These are phyloP conservation scores for Starmerella geochares DNA, from an alignment of 805 yeast species.

Conservation along the genomic window DNA sequence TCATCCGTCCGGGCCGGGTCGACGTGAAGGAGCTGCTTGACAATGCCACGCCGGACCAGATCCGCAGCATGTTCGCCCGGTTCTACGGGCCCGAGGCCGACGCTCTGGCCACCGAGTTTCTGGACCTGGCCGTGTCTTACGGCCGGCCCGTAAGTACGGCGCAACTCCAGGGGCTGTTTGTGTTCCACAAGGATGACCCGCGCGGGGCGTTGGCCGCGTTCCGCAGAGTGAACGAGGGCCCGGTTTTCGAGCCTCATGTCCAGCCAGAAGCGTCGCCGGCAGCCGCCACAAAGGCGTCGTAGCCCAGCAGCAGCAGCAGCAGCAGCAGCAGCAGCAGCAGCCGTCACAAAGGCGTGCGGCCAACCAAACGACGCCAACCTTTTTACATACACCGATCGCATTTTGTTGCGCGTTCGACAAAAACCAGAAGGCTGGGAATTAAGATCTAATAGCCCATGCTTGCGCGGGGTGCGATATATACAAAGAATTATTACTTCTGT, in stretches of 20 bases:
- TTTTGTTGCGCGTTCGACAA: no score
- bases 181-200: slow-evolving; percentile 79
- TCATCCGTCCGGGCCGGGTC: slow-evolving; percentile 88
- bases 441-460: not conserved
- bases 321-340: no score
- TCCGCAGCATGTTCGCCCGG: slow-evolving; percentile 70
- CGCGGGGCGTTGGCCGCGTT: slow-evolving; percentile 62
- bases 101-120: slow-evolving; percentile 44
- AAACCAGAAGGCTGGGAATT: not conserved
- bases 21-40: slow-evolving; percentile 74
- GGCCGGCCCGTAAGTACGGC: slow-evolving; percentile 72
- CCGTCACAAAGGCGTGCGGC: no score
- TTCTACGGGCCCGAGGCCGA: slow-evolving; percentile 58
- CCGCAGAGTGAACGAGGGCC: not conserved
- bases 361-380: no score
- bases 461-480: not conserved
- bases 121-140: slow-evolving; percentile 39
- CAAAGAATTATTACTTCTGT: not conserved
- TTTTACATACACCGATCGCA: no score
- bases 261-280: not conserved
- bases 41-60: slow-evolving; percentile 78
- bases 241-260: not conserved
- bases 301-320: no score
- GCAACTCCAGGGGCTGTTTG: slow-evolving; percentile 89
- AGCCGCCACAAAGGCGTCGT: no score